Evolutionary conservation across 2,329 filamentous ascomycete species (phyloP), one percentile per base, ranked within the genome.

Genomic region (Ceratocystis huliohia): DNA sequence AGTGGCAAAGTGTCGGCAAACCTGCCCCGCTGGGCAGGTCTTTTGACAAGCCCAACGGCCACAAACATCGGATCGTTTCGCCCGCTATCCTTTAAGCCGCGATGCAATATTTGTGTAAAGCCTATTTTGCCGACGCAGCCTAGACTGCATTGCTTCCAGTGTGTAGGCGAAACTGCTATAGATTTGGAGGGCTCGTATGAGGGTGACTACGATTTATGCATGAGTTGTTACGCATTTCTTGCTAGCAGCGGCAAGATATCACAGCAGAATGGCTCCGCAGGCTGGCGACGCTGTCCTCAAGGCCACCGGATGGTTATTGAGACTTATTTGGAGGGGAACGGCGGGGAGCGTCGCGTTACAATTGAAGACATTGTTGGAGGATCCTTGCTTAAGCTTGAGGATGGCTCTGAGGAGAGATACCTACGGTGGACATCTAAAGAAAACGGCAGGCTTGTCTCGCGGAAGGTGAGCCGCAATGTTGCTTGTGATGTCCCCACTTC

Each of bases 181-280:
- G 28, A 33, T 15, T n/a, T 25, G 71, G 77, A 0, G 78, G 82
- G 37, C 77, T 79, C 3, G 72, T 76, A 41, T 45, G 30, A 61
- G 28, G 91, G 91, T n/a, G 88, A 95, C 74, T 96, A 94, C 74
- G 90, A 96, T 71, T 83, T 96, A 61, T 96, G 92, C 76, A 80
- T 80, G 20, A 78, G 81, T 3, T 96, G 92, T 78, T 96, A 96
- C 74, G 77, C 81, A 63, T 82, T 81, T 61, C 80, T 92, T 6
- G 82, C 88, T 1, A 76, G 79, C 1, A 81, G 81, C 0, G 81
- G 83, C 7, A 84, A 84, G 59, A 86, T 96, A 69, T 85, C 84
- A 66, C 77, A 79, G 20, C 88, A 92, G 68, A 91, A 96, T 70
- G 91, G 92, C 0, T 80, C 85, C 3, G 81, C 80, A 10, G 92